phyloP scores from a whole-genome alignment of 2,329 filamentous ascomycete species.

The Fusarium odoratissimum region DNA sequence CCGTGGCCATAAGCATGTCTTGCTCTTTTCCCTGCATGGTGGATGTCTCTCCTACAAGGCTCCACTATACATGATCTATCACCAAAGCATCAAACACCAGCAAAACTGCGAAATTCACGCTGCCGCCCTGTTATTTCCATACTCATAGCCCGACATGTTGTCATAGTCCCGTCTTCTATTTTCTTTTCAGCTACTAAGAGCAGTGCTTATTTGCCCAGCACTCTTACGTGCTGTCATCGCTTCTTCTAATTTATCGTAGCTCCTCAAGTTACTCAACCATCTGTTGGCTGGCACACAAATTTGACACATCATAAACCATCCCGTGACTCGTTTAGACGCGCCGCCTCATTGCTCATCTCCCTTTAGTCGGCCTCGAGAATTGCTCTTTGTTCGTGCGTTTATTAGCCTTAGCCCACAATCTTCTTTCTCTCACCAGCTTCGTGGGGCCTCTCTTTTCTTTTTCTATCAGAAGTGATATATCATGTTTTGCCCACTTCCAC shows the following conservation, averaged over 20 bases:
- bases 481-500: conserved; percentile 11
- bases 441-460: conserved; percentile 4
- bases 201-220: not conserved
- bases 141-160: not conserved
- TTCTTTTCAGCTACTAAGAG: not conserved
- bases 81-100: conserved; percentile 3
- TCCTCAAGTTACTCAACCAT: not conserved
- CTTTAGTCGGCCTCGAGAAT: conserved; percentile 1
- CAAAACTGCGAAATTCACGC: not conserved
- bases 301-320: conserved; percentile 36
- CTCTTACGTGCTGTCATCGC: not conserved
- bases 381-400: not conserved
- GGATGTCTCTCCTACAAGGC: not conserved
- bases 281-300: conserved; percentile 8
- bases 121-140: not conserved
- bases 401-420: not conserved
- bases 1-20: conserved; percentile 9
- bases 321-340: conserved; percentile 25
- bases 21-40: not conserved
- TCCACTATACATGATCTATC: conserved; percentile 13
- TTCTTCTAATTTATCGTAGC: not conserved
- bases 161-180: not conserved
- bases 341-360: conserved; percentile 7
- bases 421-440: conserved; percentile 21
- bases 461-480: conserved; percentile 28